Evolutionary conservation across 2,329 filamentous ascomycete species (phyloP).

Genomic region (Fusarium tuaranense): DNA sequence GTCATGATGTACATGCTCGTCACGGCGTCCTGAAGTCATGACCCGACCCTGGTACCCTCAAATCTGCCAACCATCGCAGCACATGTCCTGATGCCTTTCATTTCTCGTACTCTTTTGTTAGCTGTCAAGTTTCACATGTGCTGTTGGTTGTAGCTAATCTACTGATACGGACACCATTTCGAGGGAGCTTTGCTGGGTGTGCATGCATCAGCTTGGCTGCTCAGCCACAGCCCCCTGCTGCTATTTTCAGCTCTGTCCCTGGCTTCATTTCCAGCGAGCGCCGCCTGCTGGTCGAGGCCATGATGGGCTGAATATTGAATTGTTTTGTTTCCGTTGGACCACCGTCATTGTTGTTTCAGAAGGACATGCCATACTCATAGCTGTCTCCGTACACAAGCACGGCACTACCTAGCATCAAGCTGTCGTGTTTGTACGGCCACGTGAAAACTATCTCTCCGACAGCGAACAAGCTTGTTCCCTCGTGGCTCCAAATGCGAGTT

Average conservation of each 20-base stretch:
- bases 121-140: conserved; percentile 6
- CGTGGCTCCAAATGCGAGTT: background rate
- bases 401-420: background rate
- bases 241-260: conserved; percentile 36
- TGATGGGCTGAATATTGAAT: background rate
- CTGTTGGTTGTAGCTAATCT: background rate
- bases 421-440: background rate
- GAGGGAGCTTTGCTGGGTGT: background rate
- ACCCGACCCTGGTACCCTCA: background rate
- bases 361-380: background rate
- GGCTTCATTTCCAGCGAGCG: conserved; percentile 1
- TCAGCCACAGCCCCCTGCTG: conserved; percentile 39
- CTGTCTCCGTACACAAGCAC: background rate
- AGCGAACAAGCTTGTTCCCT: background rate
- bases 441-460: background rate
- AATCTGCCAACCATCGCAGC: background rate
- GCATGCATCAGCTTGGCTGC: conserved; percentile 4
- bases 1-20: background rate
- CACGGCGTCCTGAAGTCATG: background rate
- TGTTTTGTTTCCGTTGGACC: background rate
- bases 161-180: background rate
- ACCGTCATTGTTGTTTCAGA: background rate
- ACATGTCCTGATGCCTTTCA: background rate
- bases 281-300: background rate
- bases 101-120: background rate